phyloP scores from a whole-genome alignment of 768 basidiomycete genomes.

The Auriscalpium vulgare region DNA sequence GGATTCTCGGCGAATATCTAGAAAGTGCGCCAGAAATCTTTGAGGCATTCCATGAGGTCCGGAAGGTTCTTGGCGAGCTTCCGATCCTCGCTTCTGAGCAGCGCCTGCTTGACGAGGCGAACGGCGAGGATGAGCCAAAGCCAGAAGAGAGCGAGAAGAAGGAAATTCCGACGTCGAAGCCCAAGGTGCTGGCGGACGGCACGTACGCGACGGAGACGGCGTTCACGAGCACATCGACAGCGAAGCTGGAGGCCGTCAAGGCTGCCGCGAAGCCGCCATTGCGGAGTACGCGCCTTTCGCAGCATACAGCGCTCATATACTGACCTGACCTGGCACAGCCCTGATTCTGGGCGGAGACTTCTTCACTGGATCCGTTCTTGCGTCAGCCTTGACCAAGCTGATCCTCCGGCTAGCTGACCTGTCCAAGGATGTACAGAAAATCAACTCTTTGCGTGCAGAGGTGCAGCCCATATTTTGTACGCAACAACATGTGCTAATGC shows the following conservation, averaged over 20 bases:
- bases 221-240: slow-evolving; percentile 56
- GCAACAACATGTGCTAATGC: neutral
- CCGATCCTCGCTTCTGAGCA: slow-evolving; percentile 93
- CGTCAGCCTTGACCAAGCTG: slow-evolving; percentile 84
- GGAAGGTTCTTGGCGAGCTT: slow-evolving; percentile 90
- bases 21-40: slow-evolving; percentile 60
- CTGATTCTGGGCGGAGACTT: slow-evolving; percentile 93
- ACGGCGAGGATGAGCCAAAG: slow-evolving; percentile 43
- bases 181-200: slow-evolving; percentile 86
- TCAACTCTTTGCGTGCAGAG: slow-evolving; percentile 82
- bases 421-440: slow-evolving; percentile 37
- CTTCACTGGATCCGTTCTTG: slow-evolving; percentile 90
- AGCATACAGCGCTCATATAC: too few species aligned
- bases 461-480: slow-evolving; percentile 25
- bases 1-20: slow-evolving; percentile 98
- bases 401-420: slow-evolving; percentile 65
- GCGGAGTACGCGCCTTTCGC: slow-evolving; percentile 42
- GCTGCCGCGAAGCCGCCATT: slow-evolving; percentile 86
- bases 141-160: slow-evolving; percentile 44
- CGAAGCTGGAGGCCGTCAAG: slow-evolving; percentile 73
- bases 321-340: slow-evolving; percentile 31
- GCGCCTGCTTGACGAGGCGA: slow-evolving; percentile 68
- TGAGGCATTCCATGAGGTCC: slow-evolving; percentile 64
- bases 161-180: slow-evolving; percentile 43
- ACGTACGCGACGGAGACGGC: slow-evolving; percentile 98